A percentile compares a stretch with the other conserved stretches of the same genome.
These are phyloP conservation scores for Chamaenerion angustifolium DNA, from an alignment of 345 rosid genomes.

Conservation along the genomic window DNA sequence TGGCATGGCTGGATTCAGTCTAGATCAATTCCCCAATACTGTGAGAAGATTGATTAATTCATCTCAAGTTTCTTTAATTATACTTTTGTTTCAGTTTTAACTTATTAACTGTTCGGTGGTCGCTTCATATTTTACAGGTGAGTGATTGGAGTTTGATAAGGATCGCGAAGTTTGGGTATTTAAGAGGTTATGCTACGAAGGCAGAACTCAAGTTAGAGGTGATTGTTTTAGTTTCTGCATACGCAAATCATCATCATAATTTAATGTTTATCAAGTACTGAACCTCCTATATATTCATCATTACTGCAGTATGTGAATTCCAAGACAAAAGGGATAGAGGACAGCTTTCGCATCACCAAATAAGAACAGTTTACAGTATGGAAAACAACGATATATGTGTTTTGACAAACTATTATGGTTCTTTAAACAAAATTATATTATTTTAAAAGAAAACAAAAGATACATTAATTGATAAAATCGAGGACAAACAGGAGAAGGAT, in stretches of 20 bases:
- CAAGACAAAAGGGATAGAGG: constrained; percentile 20
- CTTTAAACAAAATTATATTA: no score
- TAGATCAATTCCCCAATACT: constrained; percentile 22
- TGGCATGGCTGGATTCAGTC: constrained; percentile 57
- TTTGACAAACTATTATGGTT: not conserved
- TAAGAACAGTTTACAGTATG: not conserved
- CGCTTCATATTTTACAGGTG: constrained; percentile 20
- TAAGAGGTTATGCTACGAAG: constrained; percentile 34
- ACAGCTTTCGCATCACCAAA: constrained; percentile 35
- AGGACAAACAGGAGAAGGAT: no score
- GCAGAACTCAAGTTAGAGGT: constrained; percentile 36
- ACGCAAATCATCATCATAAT: no score
- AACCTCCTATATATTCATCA: not conserved
- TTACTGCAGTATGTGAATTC: constrained; percentile 36
- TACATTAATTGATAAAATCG: no score
- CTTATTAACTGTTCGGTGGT: not conserved
- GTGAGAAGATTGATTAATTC: constrained; percentile 14
- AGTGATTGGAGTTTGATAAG: constrained; percentile 37
- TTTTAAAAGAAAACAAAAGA: no score
- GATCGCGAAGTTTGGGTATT: constrained; percentile 32
- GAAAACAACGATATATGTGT: not conserved
- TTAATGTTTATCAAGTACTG: no score
- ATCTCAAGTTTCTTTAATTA: not conserved
- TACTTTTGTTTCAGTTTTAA: no score
- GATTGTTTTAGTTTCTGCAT: not conserved